phyloP scores from a whole-genome alignment of 805 yeast genomes.

The Schwanniomyces yamadae region DNA sequence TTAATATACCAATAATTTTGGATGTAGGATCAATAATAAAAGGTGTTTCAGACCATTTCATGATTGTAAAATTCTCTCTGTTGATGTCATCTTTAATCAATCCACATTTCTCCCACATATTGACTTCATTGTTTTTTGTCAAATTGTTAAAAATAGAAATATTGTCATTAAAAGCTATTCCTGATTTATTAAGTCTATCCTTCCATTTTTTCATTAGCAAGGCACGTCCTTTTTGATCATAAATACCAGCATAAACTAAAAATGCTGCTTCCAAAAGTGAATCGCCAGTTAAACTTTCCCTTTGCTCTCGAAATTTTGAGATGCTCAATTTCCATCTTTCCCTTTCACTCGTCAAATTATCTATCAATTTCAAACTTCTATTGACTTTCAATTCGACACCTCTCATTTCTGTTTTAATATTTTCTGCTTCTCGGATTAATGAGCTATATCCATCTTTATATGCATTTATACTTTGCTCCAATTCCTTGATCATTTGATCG shows the following conservation, averaged over 20 bases:
- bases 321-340: conserved; percentile 70
- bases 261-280: conserved; percentile 62
- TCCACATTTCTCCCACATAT: conserved; percentile 53
- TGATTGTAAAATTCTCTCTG: conserved; percentile 61
- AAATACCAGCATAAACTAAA: conserved; percentile 57
- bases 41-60: conserved; percentile 45
- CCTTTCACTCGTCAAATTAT: conserved; percentile 64
- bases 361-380: conserved; percentile 62
- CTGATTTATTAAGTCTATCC: conserved; percentile 27
- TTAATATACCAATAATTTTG: conserved; percentile 41
- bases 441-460: conserved; percentile 69
- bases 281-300: conserved; percentile 59
- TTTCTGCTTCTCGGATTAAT: conserved; percentile 77
- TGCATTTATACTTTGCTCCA: conserved; percentile 63
- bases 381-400: conserved; percentile 57
- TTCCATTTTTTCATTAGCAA: conserved; percentile 36
- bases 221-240: conserved; percentile 49
- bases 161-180: conserved; percentile 39
- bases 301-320: conserved; percentile 46
- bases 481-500: conserved; percentile 75
- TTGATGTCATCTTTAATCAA: conserved; percentile 59
- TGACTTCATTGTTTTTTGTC: conserved; percentile 37
- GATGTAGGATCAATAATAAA: conserved; percentile 74
- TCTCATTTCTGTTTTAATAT: conserved; percentile 68
- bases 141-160: conserved; percentile 36